Percentiles rank a stretch among this genome's conserved stretches.
Conservation (phyloP, 805 yeast genomes). For the Grigorovia transvaalensis region DNA sequence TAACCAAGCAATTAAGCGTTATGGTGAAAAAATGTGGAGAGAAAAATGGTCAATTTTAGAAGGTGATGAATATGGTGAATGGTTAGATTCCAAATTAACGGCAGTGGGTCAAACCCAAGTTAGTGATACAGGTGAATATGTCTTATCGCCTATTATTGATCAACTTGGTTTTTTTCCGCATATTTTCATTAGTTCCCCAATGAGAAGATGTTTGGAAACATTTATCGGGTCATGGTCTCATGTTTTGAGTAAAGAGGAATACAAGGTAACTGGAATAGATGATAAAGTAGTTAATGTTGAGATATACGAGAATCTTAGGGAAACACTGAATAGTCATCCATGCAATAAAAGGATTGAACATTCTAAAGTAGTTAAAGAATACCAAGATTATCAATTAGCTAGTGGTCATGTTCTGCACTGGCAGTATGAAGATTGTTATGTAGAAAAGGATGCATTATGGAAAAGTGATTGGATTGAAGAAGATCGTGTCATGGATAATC, state of each 20-base stretch:
- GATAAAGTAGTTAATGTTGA: constrained; percentile 14
- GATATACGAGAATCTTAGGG: constrained; percentile 40
- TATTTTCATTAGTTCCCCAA: constrained; percentile 48
- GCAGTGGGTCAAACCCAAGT: constrained; percentile 49
- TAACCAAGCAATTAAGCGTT: constrained; percentile 43
- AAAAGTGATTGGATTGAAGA: constrained; percentile 38
- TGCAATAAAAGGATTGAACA: constrained; percentile 44
- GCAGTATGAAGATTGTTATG: constrained; percentile 36
- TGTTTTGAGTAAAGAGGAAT: constrained; percentile 11
- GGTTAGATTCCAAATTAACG: constrained; percentile 47
- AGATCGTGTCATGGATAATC: constrained; percentile 36
- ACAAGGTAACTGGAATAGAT: background rate
- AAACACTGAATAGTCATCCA: constrained; percentile 47
- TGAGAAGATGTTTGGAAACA: constrained; percentile 54
- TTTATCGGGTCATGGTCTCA: constrained; percentile 47
- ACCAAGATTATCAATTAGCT: constrained; percentile 10
- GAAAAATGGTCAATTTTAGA: constrained; percentile 40
- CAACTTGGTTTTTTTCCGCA: constrained; percentile 43
- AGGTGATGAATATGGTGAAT: constrained; percentile 45
- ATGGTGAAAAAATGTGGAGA: constrained; percentile 49
- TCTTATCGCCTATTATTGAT: constrained; percentile 13
- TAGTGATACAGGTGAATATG: constrained; percentile 29
- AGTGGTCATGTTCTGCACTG: constrained; percentile 30
- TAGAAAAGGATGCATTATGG: constrained; percentile 42
- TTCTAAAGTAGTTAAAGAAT: constrained; percentile 11